A percentile compares a stretch with the other conserved stretches of the same genome.
phyloP scores from a whole-genome alignment of 2,329 filamentous ascomycete species.

The Fusarium ramigenum region DNA sequence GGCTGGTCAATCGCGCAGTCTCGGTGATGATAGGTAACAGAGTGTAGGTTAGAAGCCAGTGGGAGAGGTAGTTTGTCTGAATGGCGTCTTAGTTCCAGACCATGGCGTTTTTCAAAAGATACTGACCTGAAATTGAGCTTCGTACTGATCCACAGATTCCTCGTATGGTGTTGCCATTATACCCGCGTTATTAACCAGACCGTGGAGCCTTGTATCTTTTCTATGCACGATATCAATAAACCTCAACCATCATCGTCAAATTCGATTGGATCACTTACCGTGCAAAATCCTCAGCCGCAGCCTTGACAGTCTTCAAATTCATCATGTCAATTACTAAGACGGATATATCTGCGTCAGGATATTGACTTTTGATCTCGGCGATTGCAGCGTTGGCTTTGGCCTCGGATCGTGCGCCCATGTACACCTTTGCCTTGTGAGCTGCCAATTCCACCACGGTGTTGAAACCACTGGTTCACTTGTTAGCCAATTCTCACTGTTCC shows the following conservation, averaged over 20 bases:
- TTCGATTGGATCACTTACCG: fast-evolving
- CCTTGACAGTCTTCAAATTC: background rate
- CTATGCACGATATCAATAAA: background rate
- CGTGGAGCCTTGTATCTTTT: background rate
- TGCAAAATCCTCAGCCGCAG: background rate
- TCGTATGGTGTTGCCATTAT: slow-evolving; percentile 21
- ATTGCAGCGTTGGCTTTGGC: background rate
- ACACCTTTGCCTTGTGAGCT: slow-evolving; percentile 7
- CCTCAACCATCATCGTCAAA: background rate
- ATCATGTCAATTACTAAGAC: slow-evolving; percentile 5
- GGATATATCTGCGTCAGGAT: background rate
- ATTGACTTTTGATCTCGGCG: background rate
- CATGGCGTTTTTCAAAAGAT: fast-evolving
- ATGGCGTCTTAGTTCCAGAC: background rate
- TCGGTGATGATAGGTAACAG: slow-evolving; percentile 8
- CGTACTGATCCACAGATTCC: slow-evolving; percentile 6
- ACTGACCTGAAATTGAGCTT: slow-evolving; percentile 9
- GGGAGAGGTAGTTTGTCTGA: slow-evolving; percentile 21
- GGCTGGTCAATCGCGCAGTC: background rate
- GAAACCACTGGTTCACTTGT: background rate
- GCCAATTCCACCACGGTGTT: background rate
- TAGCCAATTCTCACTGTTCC: background rate
- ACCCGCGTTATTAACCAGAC: slow-evolving; percentile 14
- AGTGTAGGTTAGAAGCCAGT: slow-evolving; percentile 15
- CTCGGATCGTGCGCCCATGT: slow-evolving; percentile 1